These are phyloP conservation scores for Carex arenaria DNA, from an alignment of 202 grass and related monocot genomes.

Conservation along the genomic window DNA sequence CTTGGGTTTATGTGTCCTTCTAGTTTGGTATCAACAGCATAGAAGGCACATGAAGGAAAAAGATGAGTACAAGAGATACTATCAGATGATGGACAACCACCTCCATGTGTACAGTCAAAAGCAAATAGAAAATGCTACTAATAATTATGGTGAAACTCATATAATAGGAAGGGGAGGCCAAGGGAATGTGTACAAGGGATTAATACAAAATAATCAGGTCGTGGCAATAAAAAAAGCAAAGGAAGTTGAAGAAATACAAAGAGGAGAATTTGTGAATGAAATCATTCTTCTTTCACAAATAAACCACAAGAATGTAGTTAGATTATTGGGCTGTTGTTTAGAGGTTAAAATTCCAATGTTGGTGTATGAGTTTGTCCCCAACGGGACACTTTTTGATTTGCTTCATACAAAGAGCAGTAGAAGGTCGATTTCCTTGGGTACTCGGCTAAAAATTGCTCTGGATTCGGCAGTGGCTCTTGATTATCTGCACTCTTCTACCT, in stretches of 20 bases:
- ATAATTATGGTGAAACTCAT: constrained; percentile 20
- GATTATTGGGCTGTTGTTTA: constrained; percentile 51
- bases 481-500: constrained; percentile 45
- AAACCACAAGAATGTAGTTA: constrained; percentile 50
- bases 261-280: constrained; percentile 61
- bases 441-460: constrained; percentile 41
- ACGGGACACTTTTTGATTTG: constrained; percentile 39
- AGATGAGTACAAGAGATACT: constrained; percentile 30
- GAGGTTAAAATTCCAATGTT: constrained; percentile 59
- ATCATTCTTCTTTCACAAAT: constrained; percentile 67
- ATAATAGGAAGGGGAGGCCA: constrained; percentile 44
- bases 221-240: constrained; percentile 73
- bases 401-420: constrained; percentile 25
- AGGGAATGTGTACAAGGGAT: constrained; percentile 40
- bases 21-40: constrained; percentile 8
- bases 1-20: constrained; percentile 11
- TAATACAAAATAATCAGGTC: constrained; percentile 23
- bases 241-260: constrained; percentile 23
- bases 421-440: constrained; percentile 23
- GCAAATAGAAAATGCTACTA: constrained; percentile 43
- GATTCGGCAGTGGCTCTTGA: constrained; percentile 48
- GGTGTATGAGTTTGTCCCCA: constrained; percentile 56
- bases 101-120: constrained; percentile 31
- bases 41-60: constrained; percentile 34
- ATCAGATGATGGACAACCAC: constrained; percentile 14